A percentile compares a stretch with the other conserved stretches of the same genome.
phyloP scores from a whole-genome alignment of 2,329 filamentous ascomycete genomes.

The Fusarium clavum region DNA sequence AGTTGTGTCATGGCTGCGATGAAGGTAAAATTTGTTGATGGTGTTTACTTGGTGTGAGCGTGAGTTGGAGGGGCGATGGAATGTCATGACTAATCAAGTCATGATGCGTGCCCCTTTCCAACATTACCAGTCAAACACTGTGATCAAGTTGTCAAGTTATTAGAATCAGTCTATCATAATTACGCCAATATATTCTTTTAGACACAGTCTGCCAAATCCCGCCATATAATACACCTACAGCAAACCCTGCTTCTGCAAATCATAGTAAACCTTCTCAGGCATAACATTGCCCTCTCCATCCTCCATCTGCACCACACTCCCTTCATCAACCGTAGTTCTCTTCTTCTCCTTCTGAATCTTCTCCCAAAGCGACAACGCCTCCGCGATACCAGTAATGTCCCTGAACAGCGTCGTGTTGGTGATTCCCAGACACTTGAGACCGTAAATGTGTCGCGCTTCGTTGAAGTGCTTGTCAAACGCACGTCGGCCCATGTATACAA shows the following conservation, averaged over 20 bases:
- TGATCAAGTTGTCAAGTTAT: too few species aligned
- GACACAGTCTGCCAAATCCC: slow-evolving; percentile 1
- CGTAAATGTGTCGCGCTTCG: slow-evolving; percentile 91
- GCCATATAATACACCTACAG: slow-evolving; percentile 60
- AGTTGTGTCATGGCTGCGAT: slow-evolving; percentile 54
- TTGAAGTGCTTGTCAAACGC: slow-evolving; percentile 99
- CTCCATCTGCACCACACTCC: slow-evolving; percentile 97
- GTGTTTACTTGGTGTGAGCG: slow-evolving; percentile 35
- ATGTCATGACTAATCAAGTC: slow-evolving; percentile 41
- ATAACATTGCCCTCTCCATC: slow-evolving; percentile 97
- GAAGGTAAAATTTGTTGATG: background rate
- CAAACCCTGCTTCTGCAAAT: slow-evolving; percentile 92
- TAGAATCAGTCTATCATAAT: background rate
- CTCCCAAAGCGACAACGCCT: slow-evolving; percentile 89
- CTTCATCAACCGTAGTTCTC: slow-evolving; percentile 78
- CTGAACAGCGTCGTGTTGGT: slow-evolving; percentile 91
- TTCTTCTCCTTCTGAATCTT: slow-evolving; percentile 91
- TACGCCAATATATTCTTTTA: background rate
- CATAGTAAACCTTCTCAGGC: slow-evolving; percentile 98
- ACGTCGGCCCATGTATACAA: slow-evolving; percentile 96
- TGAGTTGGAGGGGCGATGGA: slow-evolving; percentile 42
- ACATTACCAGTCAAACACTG: too few species aligned
- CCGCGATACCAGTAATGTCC: slow-evolving; percentile 92
- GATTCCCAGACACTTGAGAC: slow-evolving; percentile 92
- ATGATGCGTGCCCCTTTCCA: slow-evolving; percentile 23